Conservation (phyloP, 2,329 filamentous ascomycete genomes). For the Pyrenophora tritici-repentis region DNA sequence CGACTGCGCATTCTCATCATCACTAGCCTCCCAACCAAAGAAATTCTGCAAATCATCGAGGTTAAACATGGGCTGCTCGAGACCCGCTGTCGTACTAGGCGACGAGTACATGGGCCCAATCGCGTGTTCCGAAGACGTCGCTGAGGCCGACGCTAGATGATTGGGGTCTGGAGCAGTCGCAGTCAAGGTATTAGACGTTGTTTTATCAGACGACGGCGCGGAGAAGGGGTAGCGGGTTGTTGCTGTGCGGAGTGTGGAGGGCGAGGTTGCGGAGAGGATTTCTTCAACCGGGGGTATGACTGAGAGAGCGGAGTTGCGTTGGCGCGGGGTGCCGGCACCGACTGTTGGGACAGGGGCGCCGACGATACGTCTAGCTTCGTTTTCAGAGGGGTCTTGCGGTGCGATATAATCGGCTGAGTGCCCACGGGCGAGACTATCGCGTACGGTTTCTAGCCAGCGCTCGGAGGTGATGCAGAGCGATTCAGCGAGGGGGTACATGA, state of each 20-base stretch:
- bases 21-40: conserved; percentile 38
- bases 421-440: conserved; percentile 34
- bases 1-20: conserved; percentile 31
- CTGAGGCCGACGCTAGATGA: background rate
- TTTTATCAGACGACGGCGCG: conserved; percentile 8
- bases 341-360: conserved; percentile 24
- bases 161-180: conserved; percentile 13
- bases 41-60: conserved; percentile 42
- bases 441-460: conserved; percentile 40
- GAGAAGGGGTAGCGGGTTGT: conserved; percentile 17
- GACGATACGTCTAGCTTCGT: conserved; percentile 30
- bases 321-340: conserved; percentile 9
- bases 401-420: conserved; percentile 36
- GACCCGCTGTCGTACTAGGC: conserved; percentile 10
- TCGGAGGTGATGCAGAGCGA: conserved; percentile 38
- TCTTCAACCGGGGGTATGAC: conserved; percentile 22
- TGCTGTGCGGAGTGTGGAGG: conserved; percentile 15
- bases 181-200: background rate
- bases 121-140: conserved; percentile 12
- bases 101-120: conserved; percentile 17
- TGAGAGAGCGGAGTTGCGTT: conserved; percentile 15
- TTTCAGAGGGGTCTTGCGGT: conserved; percentile 36
- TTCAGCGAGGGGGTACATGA: conserved; percentile 41
- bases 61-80: conserved; percentile 39
- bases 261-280: conserved; percentile 15